Base-by-base conservation (phyloP, 805 yeast species). In the Starmerella ratchasimensis region DNA sequence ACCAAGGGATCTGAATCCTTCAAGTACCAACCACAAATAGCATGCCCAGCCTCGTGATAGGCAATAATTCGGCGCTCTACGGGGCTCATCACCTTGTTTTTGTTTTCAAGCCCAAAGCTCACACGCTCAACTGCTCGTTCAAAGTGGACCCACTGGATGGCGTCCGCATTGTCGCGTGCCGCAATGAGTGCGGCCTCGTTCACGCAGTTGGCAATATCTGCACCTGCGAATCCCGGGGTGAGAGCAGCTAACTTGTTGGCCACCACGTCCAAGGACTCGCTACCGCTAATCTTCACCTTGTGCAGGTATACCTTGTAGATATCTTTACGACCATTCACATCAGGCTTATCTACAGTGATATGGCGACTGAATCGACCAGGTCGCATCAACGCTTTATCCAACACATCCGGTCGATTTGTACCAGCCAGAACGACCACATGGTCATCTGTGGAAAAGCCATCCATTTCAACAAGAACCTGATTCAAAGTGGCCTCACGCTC, bases 21-120 rank as follows among this genome's bases (percentile, higher is more conserved):
- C 53, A 90, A 68, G 54, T 66, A 84, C 99, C 98, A 90, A 10
- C 98, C 98, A 59, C 97, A 86, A 43, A 90, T 73, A 9, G 99
- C 98, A 61, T 93, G 98, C 3, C 98, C 99, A 3, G 99, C 98
- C 60, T 90, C 99, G 57, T 93, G 98, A 53, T 80, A 90, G 1
- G 98, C 98, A 40, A 93, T 95, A 20, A 83, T 74, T 45, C 67
- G 74, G 61, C 84, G 82, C 56, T 93, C 97, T 42, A 79, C 86
- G 1, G 83, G 78, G 3, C 83, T 73, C 43, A 93, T 65, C 11
- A 90, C 71, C 53, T 79, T 77, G 13, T 86, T 71, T 60, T 83
- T 88, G 67, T 81, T 81, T 59, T 88, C 97, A 44, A 90, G 65
- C 27, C 99, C 99, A 23, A 93, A 96, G 60, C 86, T 81, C 30